Percentiles rank a stretch among this genome's conserved stretches.
phyloP scores from a whole-genome alignment of 2,329 filamentous ascomycete genomes.

The Xylariomycetidae sp. region DNA sequence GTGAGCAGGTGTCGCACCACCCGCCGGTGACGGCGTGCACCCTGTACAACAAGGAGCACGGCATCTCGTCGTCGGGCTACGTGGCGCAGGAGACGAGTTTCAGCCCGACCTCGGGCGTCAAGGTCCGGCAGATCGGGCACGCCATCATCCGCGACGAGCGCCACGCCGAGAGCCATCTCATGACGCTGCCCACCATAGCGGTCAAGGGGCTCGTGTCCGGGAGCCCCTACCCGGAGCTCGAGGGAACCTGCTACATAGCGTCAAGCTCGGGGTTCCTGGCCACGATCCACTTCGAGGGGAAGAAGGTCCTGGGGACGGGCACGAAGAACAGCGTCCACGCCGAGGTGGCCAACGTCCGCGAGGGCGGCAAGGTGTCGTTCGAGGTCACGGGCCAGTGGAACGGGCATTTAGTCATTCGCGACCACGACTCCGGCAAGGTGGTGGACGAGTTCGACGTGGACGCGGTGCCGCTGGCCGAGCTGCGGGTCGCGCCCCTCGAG shows the following conservation, averaged over 20 bases:
- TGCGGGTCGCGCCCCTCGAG: slow-evolving; percentile 4
- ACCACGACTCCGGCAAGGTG: slow-evolving; percentile 8
- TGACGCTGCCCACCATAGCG: slow-evolving; percentile 21
- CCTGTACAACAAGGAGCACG: slow-evolving; percentile 18
- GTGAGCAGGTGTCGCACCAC: slow-evolving; percentile 26
- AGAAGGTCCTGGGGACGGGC: slow-evolving; percentile 9
- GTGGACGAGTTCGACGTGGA: slow-evolving; percentile 17
- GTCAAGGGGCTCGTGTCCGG: slow-evolving; percentile 18
- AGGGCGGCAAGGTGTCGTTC: slow-evolving; percentile 18
- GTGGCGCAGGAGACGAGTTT: slow-evolving; percentile 22
- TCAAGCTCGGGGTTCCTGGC: slow-evolving; percentile 23
- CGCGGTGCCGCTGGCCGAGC: slow-evolving; percentile 10
- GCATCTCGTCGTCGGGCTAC: slow-evolving; percentile 21
- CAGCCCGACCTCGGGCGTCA: slow-evolving; percentile 14
- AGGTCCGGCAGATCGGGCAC: slow-evolving; percentile 20
- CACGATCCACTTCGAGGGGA: slow-evolving; percentile 18
- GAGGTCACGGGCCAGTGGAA: slow-evolving; percentile 24
- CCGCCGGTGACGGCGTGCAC: slow-evolving; percentile 23
- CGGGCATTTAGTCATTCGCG: slow-evolving; percentile 14
- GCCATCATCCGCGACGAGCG: slow-evolving; percentile 25
- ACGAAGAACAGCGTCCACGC: slow-evolving; percentile 19
- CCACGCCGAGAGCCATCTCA: slow-evolving; percentile 26
- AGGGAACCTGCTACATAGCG: slow-evolving; percentile 22
- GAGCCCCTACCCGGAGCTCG: slow-evolving; percentile 18
- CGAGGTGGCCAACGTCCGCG: slow-evolving; percentile 12